Evolutionary conservation across 768 basidiomycete species (phyloP), one percentile per base, ranked within the genome.

Genomic region (Boletus huronensis): DNA sequence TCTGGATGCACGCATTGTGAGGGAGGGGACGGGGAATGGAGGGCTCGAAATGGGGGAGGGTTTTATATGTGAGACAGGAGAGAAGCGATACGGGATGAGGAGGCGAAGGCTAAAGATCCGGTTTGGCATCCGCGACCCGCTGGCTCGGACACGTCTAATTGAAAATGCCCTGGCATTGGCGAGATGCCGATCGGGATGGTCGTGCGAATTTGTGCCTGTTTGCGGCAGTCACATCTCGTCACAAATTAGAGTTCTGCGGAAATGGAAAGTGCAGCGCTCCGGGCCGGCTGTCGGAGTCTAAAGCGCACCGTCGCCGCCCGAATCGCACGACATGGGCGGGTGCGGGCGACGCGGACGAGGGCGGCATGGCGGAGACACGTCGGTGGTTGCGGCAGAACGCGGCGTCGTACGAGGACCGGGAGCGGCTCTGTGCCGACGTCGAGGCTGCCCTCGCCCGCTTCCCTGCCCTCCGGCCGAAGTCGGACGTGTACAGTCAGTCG

Each of bases 401-500:
- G 54, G 75, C 73, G 57, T 65, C 80, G 23, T 94, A 94, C 64
- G 63, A 72, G 3, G 64, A 78, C 48, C 68, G 63, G 21, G 82
- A 85, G 52, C 77, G 80, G 47, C 81, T 90, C 47, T 86, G 78
- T 58, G 62, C 75, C 7, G 84, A 94, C 68, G 74, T 88, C 55
- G 81, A 87, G 67, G 68, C 77, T 11, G 76, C 73, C n/a, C 80
- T 94, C 50, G 55, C 70, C 29, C 74, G 77, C 52, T 80, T 76
- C 63, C 69, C 75, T 8, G 72, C 87, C 28, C 77, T 93, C 49
- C 77, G 85, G 13, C 91, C 88, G 48, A 90, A 90, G 69, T 84
- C 88, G 2, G 92, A 91, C 61, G 79, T 88, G 13, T 93, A 92
- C 80, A 91, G 79, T 78, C 66, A 68, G 72, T 74, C 45, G 13